Percentiles rank a stretch among this genome's conserved stretches.
phyloP scores from a whole-genome alignment of 495 filamentous ascomycete species.

The Penicillium crystallinum region DNA sequence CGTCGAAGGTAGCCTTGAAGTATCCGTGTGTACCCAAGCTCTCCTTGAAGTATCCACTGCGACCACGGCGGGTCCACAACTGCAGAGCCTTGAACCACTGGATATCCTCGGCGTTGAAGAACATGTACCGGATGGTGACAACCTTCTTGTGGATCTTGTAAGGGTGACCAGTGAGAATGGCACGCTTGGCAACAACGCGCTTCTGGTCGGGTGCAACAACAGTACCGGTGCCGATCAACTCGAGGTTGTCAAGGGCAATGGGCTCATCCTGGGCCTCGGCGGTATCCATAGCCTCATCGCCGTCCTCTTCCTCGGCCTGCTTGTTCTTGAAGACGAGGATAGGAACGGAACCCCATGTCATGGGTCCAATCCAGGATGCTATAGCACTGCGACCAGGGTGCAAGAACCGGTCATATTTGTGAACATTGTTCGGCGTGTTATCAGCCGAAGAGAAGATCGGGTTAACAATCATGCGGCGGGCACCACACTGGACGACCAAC shows the following conservation, averaged over 20 bases:
- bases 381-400: constrained; percentile 89
- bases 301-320: constrained; percentile 26
- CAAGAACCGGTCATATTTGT: constrained; percentile 92
- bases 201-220: constrained; percentile 69
- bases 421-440: constrained; percentile 86
- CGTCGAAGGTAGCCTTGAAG: constrained; percentile 98
- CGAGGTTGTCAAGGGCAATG: constrained; percentile 41
- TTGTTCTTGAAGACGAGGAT: constrained; percentile 75
- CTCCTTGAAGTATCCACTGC: constrained; percentile 89
- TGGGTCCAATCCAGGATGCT: constrained; percentile 81
- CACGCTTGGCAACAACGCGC: constrained; percentile 86
- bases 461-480: constrained; percentile 79
- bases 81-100: constrained; percentile 95
- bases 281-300: constrained; percentile 36
- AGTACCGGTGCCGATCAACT: constrained; percentile 80
- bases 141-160: constrained; percentile 98
- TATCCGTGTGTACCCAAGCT: constrained; percentile 93
- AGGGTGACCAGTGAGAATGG: constrained; percentile 91
- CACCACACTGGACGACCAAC: constrained; percentile 81
- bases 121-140: constrained; percentile 98
- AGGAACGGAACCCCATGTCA: constrained; percentile 90
- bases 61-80: constrained; percentile 86
- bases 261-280: constrained; percentile 26
- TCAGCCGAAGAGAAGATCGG: constrained; percentile 82
- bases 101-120: constrained; percentile 94